These are phyloP conservation scores for Eucalyptus sp. DNA, from an alignment of 345 rosid genomes.

Conservation along the genomic window DNA sequence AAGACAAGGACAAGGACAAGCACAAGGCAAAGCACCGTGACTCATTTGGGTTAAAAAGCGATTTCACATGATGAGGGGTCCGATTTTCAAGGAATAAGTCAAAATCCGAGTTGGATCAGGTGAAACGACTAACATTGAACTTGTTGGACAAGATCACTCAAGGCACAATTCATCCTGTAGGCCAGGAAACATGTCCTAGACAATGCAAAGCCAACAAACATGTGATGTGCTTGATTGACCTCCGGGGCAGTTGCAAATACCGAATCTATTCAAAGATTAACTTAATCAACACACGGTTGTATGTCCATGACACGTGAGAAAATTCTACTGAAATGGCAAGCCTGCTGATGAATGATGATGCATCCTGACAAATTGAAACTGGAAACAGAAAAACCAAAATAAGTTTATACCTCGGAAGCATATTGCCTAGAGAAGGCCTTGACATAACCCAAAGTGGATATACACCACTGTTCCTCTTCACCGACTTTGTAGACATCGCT, in stretches of 20 bases:
- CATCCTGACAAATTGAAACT: background rate
- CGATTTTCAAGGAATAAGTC: background rate
- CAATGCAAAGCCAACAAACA: background rate
- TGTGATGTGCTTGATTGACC: background rate
- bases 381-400: background rate
- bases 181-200: background rate
- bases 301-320: background rate
- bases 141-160: background rate
- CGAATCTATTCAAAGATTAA: background rate
- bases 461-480: slow-evolving; percentile 91
- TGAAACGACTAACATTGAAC: background rate
- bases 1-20: background rate
- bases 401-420: slow-evolving; percentile 62
- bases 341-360: background rate
- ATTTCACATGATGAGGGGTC: background rate
- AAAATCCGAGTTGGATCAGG: background rate
- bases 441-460: slow-evolving; percentile 80
- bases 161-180: background rate
- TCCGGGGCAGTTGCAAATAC: background rate
- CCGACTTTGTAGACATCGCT: slow-evolving; percentile 31
- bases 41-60: background rate
- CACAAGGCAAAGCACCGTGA: background rate
- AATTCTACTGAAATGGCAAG: background rate
- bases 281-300: background rate
- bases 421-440: slow-evolving; percentile 87